Percentiles rank a stretch among this genome's conserved stretches.
Conservation (phyloP, 2,329 filamentous ascomycete genomes). For the Aureobasidium melanogenum region DNA sequence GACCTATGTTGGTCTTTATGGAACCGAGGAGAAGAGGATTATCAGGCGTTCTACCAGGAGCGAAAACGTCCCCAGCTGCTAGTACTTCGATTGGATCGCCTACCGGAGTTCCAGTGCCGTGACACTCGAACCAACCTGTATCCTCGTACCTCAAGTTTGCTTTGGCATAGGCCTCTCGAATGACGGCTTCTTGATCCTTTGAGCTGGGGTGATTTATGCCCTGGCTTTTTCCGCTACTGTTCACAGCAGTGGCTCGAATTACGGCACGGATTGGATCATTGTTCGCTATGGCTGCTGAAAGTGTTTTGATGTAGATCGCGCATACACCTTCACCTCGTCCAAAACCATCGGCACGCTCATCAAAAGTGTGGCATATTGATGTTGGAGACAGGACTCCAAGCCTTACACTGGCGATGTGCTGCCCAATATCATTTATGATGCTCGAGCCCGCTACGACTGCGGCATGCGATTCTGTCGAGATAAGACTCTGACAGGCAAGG, state of each 20-base stretch:
- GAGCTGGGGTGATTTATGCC: slow-evolving; percentile 33
- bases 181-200: slow-evolving; percentile 29
- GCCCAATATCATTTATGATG: background rate
- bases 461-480: background rate
- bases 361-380: slow-evolving; percentile 29
- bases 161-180: slow-evolving; percentile 28
- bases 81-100: slow-evolving; percentile 21
- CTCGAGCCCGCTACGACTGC: background rate
- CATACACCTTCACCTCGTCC: slow-evolving; percentile 47
- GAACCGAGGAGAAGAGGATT: slow-evolving; percentile 19
- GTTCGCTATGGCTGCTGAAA: slow-evolving; percentile 35
- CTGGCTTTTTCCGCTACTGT: slow-evolving; percentile 30
- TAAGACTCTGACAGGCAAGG: background rate
- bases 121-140: slow-evolving; percentile 18
- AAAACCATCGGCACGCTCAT: slow-evolving; percentile 38
- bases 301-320: slow-evolving; percentile 41
- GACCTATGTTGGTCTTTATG: slow-evolving; percentile 32
- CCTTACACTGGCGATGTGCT: background rate
- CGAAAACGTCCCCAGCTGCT: slow-evolving; percentile 14
- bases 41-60: background rate
- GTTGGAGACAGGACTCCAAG: slow-evolving; percentile 23
- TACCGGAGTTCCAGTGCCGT: slow-evolving; percentile 22
- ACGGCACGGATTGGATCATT: slow-evolving; percentile 37
- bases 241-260: slow-evolving; percentile 27
- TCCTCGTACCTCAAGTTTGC: slow-evolving; percentile 22